A percentile compares a stretch with the other conserved stretches of the same genome.
These are phyloP conservation scores for Brassica rapa DNA, from an alignment of 345 rosid species.

Conservation along the genomic window DNA sequence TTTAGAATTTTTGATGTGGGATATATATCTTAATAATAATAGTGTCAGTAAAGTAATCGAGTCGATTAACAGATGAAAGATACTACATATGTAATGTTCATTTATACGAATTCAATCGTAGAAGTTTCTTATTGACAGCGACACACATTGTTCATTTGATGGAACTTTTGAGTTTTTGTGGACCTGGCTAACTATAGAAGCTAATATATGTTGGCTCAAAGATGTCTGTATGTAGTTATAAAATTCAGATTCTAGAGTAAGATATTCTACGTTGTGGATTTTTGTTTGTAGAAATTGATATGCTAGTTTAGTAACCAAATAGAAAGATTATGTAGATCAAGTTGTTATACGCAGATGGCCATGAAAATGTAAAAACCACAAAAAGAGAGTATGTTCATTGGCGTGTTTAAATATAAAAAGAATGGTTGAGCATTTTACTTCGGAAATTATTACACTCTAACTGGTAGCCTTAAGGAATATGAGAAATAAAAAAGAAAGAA, in stretches of 20 bases:
- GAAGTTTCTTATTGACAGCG: conserved; percentile 29
- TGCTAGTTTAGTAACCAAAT: background rate
- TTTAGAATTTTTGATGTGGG: too few species aligned
- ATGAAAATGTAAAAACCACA: background rate
- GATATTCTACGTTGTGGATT: background rate
- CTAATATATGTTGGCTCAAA: conserved; percentile 19
- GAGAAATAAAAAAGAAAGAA: too few species aligned
- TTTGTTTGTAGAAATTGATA: background rate
- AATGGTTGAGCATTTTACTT: background rate
- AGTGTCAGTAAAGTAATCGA: background rate
- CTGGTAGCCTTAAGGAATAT: too few species aligned
- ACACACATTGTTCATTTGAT: background rate
- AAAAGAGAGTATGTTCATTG: background rate
- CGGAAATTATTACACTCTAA: background rate
- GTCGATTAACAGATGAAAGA: background rate
- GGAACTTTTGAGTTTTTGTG: background rate
- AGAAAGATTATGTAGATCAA: background rate
- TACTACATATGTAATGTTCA: conserved; percentile 24
- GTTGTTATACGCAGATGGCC: background rate
- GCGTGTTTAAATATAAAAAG: background rate
- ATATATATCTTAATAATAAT: too few species aligned
- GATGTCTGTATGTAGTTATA: background rate
- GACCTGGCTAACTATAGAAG: conserved; percentile 6
- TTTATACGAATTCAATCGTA: background rate
- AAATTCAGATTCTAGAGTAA: conserved; percentile 15